Evolutionary conservation across 2,329 filamentous ascomycete species (phyloP), one percentile per base, ranked within the genome.

Genomic region (Metarhizium robertsii): DNA sequence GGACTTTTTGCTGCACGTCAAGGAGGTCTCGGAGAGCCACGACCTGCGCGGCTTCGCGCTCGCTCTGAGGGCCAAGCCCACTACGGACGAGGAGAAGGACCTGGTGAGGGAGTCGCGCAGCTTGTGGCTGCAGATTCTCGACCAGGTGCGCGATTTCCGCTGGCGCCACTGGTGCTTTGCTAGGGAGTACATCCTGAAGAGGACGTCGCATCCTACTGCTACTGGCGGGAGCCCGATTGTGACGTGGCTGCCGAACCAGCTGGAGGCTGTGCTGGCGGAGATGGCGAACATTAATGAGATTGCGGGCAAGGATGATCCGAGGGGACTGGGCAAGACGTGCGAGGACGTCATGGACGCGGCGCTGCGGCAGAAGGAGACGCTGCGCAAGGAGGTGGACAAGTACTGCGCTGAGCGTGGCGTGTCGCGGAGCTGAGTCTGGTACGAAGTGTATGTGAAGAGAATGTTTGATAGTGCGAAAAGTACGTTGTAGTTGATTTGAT

Each of bases 91-190:
- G 20, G 63, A 62, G n/a, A 63, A 62, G 14, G 70, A 75, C 18
- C 73, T 77, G 10, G 67, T 87, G 38, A 74, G 76, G 59, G 71
- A 81, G 63, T 80, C 81, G 54, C 73, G 80, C 16, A 70, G 79
- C 52, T 73, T 86, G 4, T 89, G 86, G 73, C 74, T 88, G 4
- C 74, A 80, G 59, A 76, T 84, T 30, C 75, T 92, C 50, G 79
- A 92, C 67, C 84, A 91, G 69, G 86, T 92, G 8, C 81, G 88
- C 55, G 87, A 90, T 67, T 92, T 92, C 74, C 76, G 88, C 57
- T 92, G 88, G 86, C 77, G 88, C 6, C 88, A 92, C 70, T 92
- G 88, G 88, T 89, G 87, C 68, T 92, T 92, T 66, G 89, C 87
- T 2, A 79, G 88, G 57, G 88, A 92, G 75, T 92, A 92, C 67